Base-by-base conservation (phyloP, 1,284 basidiomycete genomes). In the Ceratobasidium sp. region DNA sequence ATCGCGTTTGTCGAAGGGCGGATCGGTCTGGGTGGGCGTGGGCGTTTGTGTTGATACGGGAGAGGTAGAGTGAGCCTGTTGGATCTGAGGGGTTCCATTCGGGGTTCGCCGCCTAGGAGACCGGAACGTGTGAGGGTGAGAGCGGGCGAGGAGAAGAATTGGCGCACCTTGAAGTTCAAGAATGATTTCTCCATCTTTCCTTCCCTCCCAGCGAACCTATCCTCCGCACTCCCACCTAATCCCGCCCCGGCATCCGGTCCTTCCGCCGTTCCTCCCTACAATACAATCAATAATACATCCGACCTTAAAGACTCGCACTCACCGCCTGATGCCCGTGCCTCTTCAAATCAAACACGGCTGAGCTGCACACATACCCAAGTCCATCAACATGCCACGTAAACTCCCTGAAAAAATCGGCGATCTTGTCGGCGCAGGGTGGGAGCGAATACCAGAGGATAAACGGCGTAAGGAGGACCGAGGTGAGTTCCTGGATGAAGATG, bases 161-260 rank as follows among this genome's bases (percentile, higher is more conserved):
- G 18, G 69, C 80, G 27, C 68, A 90, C 92, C 87, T 96, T 97
- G 89, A 99, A 99, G 82, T 96, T 96, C 50, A 99, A 86, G 85
- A 99, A 96, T 82, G 92, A 94, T 87, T 99, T 97, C 87, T 99
- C 97, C 96, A 99, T 98, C 88, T 99, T 98, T 74, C 95, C 94
- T 81, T 97, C 94, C n/a, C 52, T 38, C 23, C 67, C 52, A 23
- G 41, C 62, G 46, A 65, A 65, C 67, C 81, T 94, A 94, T 46
- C 50, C 62, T 44, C 71, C n/a, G 7, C 30, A 41, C 62, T 46
- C 62, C 18, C 41, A n/a, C 23, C 27, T 35, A 54, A 14, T 27
- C 64, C 38, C 14, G n/a, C 3, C 14, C 48, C n/a, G 16, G 3
- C 27, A n/a, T n/a, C n/a, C n/a, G n/a, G n/a, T 48, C n/a, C 52